These are phyloP conservation scores for Epicoccum nigrum DNA, from an alignment of 2,329 filamentous ascomycete species.

Conservation along the genomic window DNA sequence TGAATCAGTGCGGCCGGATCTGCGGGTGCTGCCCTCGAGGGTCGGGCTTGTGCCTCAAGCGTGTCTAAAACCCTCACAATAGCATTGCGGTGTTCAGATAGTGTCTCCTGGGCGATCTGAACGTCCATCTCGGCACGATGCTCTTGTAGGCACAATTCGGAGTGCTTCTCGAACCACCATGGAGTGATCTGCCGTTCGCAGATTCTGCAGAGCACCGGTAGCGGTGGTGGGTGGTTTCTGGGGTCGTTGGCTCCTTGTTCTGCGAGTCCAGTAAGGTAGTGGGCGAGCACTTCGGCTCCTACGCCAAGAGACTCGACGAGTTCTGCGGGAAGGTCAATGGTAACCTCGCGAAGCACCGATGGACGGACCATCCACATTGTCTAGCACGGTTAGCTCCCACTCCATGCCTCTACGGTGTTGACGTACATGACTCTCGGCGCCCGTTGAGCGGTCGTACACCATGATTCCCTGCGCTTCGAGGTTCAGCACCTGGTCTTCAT, in stretches of 20 bases:
- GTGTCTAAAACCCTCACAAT: slow-evolving; percentile 96
- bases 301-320: slow-evolving; percentile 94
- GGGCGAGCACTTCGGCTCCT: slow-evolving; percentile 91
- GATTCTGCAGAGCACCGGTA: slow-evolving; percentile 90
- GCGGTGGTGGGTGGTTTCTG: slow-evolving; percentile 76
- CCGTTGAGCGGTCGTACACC: slow-evolving; percentile 89
- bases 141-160: slow-evolving; percentile 92
- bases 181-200: slow-evolving; percentile 96
- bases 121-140: slow-evolving; percentile 98
- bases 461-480: slow-evolving; percentile 98
- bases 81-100: slow-evolving; percentile 89
- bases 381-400: slow-evolving; percentile 55
- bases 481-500: slow-evolving; percentile 67
- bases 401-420: neutral
- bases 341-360: slow-evolving; percentile 87
- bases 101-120: slow-evolving; percentile 89
- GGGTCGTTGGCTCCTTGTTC: slow-evolving; percentile 80
- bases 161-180: slow-evolving; percentile 99
- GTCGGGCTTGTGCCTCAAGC: slow-evolving; percentile 77
- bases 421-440: slow-evolving; percentile 86
- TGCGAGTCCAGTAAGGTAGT: slow-evolving; percentile 87
- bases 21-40: slow-evolving; percentile 59
- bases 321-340: slow-evolving; percentile 87
- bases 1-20: slow-evolving; percentile 56
- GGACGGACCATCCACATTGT: slow-evolving; percentile 99